A percentile compares a stretch with the other conserved stretches of the same genome.
These are phyloP conservation scores for Straminergon stramineum DNA, from an alignment of 225 moss, liverwort and hornwort genomes.

Conservation along the genomic window DNA sequence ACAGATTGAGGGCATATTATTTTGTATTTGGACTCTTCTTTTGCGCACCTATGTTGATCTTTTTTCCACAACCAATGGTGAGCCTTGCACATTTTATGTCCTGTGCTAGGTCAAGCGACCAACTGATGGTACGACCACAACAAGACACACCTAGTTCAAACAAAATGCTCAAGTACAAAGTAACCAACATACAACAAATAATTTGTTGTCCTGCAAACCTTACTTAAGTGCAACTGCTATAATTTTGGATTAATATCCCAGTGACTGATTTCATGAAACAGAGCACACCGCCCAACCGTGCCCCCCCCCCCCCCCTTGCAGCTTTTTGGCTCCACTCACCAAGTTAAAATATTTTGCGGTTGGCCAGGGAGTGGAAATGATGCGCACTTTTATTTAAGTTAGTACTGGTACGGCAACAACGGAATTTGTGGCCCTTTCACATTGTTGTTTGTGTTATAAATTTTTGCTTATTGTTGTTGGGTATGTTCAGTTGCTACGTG, in stretches of 20 bases:
- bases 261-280: neutral
- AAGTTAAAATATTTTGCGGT: neutral
- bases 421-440: neutral
- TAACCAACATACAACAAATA: neutral
- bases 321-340: neutral
- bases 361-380: neutral
- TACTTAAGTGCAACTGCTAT: neutral
- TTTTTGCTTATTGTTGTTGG: neutral
- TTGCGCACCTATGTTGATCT: neutral
- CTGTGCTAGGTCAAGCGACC: neutral
- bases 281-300: neutral
- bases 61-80: neutral
- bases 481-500: neutral
- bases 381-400: neutral
- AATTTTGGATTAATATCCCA: neutral
- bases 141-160: neutral
- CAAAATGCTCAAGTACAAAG: neutral
- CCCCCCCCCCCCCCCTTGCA: too few species aligned
- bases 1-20: too few species aligned
- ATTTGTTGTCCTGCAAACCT: neutral
- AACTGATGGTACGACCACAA: neutral
- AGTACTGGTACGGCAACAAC: neutral
- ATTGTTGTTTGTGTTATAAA: neutral
- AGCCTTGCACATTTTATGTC: neutral
- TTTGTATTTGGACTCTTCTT: neutral